A percentile compares a stretch with the other conserved stretches of the same genome.
phyloP scores from a whole-genome alignment of 805 yeast species.

The Schizosaccharomyces osmophilus region DNA sequence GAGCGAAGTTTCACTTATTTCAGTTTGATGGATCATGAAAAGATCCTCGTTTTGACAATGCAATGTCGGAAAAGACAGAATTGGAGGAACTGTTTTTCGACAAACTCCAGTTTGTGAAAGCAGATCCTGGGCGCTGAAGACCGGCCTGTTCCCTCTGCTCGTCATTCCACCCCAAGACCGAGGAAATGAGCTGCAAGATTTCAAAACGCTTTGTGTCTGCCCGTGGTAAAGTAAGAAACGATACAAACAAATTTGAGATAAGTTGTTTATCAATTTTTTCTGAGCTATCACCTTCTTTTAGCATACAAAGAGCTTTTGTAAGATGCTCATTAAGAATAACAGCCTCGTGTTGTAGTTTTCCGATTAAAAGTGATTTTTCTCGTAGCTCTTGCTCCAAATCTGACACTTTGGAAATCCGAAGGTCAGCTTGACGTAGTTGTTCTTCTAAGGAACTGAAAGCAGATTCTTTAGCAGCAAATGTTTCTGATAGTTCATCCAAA shows the following conservation, averaged over 20 bases:
- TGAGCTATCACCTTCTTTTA: conserved; percentile 38
- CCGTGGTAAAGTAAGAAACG: conserved; percentile 67
- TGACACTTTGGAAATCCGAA: conserved; percentile 11
- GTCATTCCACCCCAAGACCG: conserved; percentile 73
- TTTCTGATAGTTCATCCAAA: conserved; percentile 4
- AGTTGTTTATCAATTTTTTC: conserved; percentile 30
- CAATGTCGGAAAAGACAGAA: neutral
- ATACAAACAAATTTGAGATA: conserved; percentile 60
- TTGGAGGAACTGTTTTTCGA: neutral
- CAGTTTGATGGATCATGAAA: neutral
- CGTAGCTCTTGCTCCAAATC: conserved; percentile 30
- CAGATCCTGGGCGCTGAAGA: conserved; percentile 3
- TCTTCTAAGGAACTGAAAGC: conserved; percentile 4
- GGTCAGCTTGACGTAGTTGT: conserved; percentile 4
- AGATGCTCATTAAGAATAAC: conserved; percentile 81
- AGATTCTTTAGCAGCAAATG: neutral
- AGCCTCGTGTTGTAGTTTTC: conserved; percentile 83
- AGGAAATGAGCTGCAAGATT: conserved; percentile 61
- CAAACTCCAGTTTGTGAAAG: neutral
- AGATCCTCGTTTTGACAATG: neutral
- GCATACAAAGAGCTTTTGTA: conserved; percentile 70
- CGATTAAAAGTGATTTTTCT: conserved; percentile 57
- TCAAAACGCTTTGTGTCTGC: conserved; percentile 90
- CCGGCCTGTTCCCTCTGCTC: conserved; percentile 9
- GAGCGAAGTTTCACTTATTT: too few relatives aligned